Conservation (phyloP, 2,329 filamentous ascomycete species). For the Sporothrix dimorphospora region DNA sequence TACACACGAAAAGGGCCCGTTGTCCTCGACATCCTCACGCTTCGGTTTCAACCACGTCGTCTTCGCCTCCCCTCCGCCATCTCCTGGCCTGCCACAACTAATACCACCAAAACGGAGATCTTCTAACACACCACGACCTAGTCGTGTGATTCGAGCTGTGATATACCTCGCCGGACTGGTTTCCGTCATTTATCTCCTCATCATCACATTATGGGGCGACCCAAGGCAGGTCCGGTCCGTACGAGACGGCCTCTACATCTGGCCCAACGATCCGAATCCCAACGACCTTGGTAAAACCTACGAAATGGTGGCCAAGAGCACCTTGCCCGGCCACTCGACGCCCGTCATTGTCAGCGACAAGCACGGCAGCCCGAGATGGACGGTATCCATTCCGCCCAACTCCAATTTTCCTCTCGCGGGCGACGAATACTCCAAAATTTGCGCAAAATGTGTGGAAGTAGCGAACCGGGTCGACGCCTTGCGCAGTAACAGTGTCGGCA, state of each 20-base stretch:
- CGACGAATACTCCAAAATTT: slow-evolving; percentile 70
- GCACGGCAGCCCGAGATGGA: slow-evolving; percentile 72
- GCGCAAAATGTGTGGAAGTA: slow-evolving; percentile 67
- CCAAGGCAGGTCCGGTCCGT: no score
- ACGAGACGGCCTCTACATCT: slow-evolving; percentile 39
- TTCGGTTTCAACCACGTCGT: slow-evolving; percentile 70
- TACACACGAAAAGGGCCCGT: slow-evolving; percentile 55
- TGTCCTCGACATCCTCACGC: slow-evolving; percentile 64
- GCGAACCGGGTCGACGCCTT: slow-evolving; percentile 59
- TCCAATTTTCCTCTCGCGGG: slow-evolving; percentile 68
- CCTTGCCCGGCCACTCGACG: slow-evolving; percentile 71
- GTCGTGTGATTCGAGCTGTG: slow-evolving; percentile 59
- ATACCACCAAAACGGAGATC: slow-evolving; percentile 61
- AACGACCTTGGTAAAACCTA: slow-evolving; percentile 47
- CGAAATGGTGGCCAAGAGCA: slow-evolving; percentile 68
- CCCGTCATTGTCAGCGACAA: slow-evolving; percentile 71
- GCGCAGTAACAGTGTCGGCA: slow-evolving; percentile 36
- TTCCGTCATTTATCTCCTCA: slow-evolving; percentile 55
- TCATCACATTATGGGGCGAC: slow-evolving; percentile 38
- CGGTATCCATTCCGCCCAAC: slow-evolving; percentile 73
- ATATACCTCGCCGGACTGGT: slow-evolving; percentile 57
- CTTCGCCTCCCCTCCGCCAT: slow-evolving; percentile 69
- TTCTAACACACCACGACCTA: slow-evolving; percentile 58
- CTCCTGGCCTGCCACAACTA: slow-evolving; percentile 70
- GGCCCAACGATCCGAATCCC: slow-evolving; percentile 41